Conservation (phyloP, 352 stramenopile species). For the Phytophthora palmivora region DNA sequence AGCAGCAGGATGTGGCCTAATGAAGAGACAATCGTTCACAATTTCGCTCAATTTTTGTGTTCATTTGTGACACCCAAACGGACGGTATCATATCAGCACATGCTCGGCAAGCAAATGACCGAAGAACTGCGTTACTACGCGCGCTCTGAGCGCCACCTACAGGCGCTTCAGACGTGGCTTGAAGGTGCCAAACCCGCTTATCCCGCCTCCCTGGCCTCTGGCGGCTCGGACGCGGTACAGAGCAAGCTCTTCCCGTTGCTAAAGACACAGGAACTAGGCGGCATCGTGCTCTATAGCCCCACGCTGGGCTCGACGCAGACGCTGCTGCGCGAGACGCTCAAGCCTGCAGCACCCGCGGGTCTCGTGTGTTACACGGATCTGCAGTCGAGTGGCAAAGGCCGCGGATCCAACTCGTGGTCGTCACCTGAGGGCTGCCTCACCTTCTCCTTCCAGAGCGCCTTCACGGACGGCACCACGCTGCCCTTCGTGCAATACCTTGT, state of each 20-base stretch:
- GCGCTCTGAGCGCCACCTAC: conserved; percentile 75
- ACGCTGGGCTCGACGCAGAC: conserved; percentile 85
- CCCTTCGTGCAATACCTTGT: conserved; percentile 93
- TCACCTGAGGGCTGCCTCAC: conserved; percentile 90
- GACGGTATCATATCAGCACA: conserved; percentile 6
- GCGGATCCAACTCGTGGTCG: conserved; percentile 87
- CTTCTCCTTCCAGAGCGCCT: conserved; percentile 90
- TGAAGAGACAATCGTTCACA: conserved; percentile 23
- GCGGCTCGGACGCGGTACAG: conserved; percentile 39
- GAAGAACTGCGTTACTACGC: conserved; percentile 80
- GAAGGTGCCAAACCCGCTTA: conserved; percentile 37
- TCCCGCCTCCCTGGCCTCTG: conserved; percentile 29
- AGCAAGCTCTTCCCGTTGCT: conserved; percentile 66
- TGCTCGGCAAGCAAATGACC: conserved; percentile 61
- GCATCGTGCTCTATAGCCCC: conserved; percentile 77
- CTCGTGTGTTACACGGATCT: conserved; percentile 86
- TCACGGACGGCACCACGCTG: conserved; percentile 79
- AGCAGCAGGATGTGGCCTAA: conserved; percentile 27
- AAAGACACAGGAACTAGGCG: conserved; percentile 65
- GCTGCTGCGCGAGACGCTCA: conserved; percentile 79
- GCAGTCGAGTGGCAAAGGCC: conserved; percentile 83
- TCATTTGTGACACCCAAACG: conserved; percentile 17
- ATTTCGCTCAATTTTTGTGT: conserved; percentile 14
- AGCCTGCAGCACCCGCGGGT: conserved; percentile 62
- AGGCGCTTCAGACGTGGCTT: conserved; percentile 73